Evolutionary conservation across 2,329 filamentous ascomycete genomes (phyloP).

Genomic region (Orbilia oligospora): DNA sequence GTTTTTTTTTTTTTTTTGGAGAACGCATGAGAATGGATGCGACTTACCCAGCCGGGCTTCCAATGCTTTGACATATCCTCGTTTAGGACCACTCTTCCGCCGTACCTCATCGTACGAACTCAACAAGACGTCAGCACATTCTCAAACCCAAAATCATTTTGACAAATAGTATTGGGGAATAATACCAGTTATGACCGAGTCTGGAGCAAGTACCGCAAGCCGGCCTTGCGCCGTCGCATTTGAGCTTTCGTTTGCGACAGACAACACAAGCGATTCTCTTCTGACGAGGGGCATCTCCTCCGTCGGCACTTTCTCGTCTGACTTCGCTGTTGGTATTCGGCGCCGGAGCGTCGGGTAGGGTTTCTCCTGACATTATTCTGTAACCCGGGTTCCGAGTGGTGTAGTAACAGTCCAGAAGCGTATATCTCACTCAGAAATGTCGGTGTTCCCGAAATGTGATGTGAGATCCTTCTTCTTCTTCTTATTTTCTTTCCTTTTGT

Average conservation of each 20-base stretch:
- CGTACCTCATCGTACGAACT: conserved; percentile 88
- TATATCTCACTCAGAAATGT: too few species aligned
- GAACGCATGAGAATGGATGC: neutral
- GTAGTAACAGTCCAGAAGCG: neutral
- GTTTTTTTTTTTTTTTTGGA: too few species aligned
- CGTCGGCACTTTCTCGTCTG: conserved; percentile 44
- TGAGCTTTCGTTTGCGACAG: conserved; percentile 90
- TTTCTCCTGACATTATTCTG: conserved; percentile 48
- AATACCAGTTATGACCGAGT: conserved; percentile 81
- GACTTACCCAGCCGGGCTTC: conserved; percentile 90
- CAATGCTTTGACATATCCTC: conserved; percentile 92
- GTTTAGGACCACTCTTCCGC: conserved; percentile 93
- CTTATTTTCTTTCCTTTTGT: too few species aligned
- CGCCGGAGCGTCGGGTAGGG: conserved; percentile 55
- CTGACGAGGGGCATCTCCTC: conserved; percentile 75
- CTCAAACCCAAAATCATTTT: neutral
- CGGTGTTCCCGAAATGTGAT: too few species aligned
- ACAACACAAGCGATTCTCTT: conserved; percentile 96
- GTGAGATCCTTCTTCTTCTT: neutral
- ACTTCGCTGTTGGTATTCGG: conserved; percentile 29
- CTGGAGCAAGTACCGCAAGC: conserved; percentile 90
- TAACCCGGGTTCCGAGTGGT: neutral
- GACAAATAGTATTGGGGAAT: neutral
- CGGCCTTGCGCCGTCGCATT: conserved; percentile 86
- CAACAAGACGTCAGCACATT: conserved; percentile 23